Evolutionary conservation across 78 protist genomes (phyloP), one percentile per base, ranked within the genome.

Genomic region (Speleostelium caveatum): DNA sequence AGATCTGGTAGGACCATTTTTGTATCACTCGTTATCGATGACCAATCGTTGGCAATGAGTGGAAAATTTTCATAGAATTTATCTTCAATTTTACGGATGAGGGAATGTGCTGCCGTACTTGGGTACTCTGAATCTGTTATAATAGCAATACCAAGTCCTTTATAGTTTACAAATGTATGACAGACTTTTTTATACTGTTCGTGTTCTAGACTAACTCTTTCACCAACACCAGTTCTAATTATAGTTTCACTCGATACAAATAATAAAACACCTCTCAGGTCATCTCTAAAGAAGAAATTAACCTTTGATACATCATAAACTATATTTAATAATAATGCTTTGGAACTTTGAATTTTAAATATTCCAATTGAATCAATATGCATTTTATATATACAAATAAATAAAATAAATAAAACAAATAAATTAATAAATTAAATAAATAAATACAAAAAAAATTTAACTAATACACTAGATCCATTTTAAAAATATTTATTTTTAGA

Each of bases 111-210:
- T 1, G 72, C 87, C 39, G 77, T 61, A 22, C 75, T 72, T 58
- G 94, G 94, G 38, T 88, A 88, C 30, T 88, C 94, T 28, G 75
- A 56, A 38, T 88, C 94, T 41, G 94, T 88, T 58, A 75, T 55
- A n/a, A 75, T 72, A 14, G 78, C 75, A 56, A 72, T 65, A n/a
- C 77, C 76, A 35, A 88, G 39, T n/a, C 85, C 85, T 3, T 60
- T 61, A 14, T 30, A 21, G 22, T 33, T 61, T 6, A 67, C 66
- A 8, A 63, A 60, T 22, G 94, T 68, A 39, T 88, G 94, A 67
- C 94, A 88, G 42, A 88, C 94, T 19, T 78, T 73, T 55, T 75
- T 30, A 26, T 75, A 49, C 28, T 74, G 76, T 63, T 53, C 73
- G 26, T 73, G 94, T 19, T 65, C 76, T 62, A 78, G 41, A 30